These are phyloP conservation scores for Biancaea sappan DNA, from an alignment of 306 rosid species.

Conservation along the genomic window DNA sequence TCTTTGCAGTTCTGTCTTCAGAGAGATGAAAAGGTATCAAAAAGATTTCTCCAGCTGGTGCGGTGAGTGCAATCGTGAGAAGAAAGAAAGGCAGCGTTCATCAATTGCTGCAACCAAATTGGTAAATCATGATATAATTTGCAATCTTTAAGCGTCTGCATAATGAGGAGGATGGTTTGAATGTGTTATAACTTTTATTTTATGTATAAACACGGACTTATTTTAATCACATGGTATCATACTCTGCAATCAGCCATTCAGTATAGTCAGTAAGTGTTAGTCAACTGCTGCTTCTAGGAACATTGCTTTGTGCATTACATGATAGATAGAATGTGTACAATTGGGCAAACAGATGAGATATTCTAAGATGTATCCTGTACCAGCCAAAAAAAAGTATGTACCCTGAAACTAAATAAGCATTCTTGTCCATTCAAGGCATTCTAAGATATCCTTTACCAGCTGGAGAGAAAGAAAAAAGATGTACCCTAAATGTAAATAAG, in stretches of 20 bases:
- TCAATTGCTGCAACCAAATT: constrained; percentile 43
- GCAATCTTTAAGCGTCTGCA: constrained; percentile 20
- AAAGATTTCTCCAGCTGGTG: constrained; percentile 63
- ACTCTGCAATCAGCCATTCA: not conserved
- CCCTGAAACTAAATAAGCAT: not conserved
- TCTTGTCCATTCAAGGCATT: not conserved
- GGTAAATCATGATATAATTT: constrained; percentile 37
- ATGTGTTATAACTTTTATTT: constrained; percentile 13
- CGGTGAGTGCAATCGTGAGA: constrained; percentile 56
- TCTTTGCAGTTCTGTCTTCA: constrained; percentile 53
- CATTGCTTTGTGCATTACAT: not conserved
- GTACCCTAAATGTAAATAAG: not conserved
- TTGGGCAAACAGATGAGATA: not conserved
- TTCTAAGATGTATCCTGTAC: not conserved
- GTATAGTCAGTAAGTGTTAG: not conserved
- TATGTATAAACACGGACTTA: constrained; percentile 1
- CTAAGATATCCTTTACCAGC: not conserved
- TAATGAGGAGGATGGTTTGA: not conserved
- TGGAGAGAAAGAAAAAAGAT: not conserved
- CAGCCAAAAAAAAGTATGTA: not conserved
- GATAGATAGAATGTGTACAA: constrained; percentile 13
- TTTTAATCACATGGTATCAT: not conserved
- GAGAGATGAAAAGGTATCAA: constrained; percentile 62
- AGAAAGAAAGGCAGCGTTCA: constrained; percentile 52
- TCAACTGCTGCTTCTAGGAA: constrained; percentile 15